A percentile compares a stretch with the other conserved stretches of the same genome.
Evolutionary conservation across 2,329 filamentous ascomycete species (phyloP).

Genomic region (Xylaria arbuscula): DNA sequence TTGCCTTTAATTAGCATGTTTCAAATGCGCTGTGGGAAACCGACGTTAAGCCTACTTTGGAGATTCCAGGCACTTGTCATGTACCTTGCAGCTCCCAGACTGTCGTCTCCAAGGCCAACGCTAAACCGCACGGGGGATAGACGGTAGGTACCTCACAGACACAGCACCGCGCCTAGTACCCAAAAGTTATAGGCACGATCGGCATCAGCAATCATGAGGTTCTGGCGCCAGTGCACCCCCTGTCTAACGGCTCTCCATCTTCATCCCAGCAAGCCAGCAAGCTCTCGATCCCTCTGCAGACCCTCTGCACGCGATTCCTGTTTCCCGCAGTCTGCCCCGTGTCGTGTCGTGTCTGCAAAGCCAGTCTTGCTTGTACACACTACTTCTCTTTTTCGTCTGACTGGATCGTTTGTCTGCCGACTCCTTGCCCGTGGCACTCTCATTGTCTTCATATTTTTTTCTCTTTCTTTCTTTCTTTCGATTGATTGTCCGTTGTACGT

Average conservation of each 20-base stretch:
- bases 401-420: slow-evolving; percentile 26
- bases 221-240: neutral
- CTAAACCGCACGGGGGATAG: slow-evolving; percentile 23
- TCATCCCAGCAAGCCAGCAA: slow-evolving; percentile 18
- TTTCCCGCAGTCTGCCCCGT: slow-evolving; percentile 21
- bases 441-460: slow-evolving; percentile 1
- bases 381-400: slow-evolving; percentile 24
- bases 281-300: slow-evolving; percentile 13
- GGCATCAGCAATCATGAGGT: neutral
- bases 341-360: slow-evolving; percentile 2
- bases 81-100: slow-evolving; percentile 8
- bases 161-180: neutral
- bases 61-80: no score
- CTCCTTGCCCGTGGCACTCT: slow-evolving; percentile 15
- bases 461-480: slow-evolving; percentile 4
- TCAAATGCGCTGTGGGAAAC: slow-evolving; percentile 24
- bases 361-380: neutral
- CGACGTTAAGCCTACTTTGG: slow-evolving; percentile 18
- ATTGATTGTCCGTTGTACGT: slow-evolving; percentile 22
- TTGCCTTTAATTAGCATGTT: slow-evolving; percentile 31
- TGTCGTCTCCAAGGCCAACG: neutral
- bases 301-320: slow-evolving; percentile 18
- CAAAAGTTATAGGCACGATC: neutral
- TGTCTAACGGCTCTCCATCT: slow-evolving; percentile 25
- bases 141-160: neutral